phyloP scores from a whole-genome alignment of 495 filamentous ascomycete species.

The Aspergillus wentii region DNA sequence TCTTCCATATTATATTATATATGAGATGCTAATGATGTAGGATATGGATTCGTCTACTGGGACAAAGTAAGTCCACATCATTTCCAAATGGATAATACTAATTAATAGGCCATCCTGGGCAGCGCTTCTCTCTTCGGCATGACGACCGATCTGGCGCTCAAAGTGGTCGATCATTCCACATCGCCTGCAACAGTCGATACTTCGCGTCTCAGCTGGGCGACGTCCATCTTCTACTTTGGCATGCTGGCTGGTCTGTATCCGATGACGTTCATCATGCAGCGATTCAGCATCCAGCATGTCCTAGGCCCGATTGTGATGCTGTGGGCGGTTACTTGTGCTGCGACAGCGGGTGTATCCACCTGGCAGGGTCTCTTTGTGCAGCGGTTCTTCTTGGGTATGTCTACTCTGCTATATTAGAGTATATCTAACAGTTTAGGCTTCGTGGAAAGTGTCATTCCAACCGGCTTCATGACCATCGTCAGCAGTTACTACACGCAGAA shows the following conservation, averaged over 20 bases:
- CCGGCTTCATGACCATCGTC: constrained; percentile 63
- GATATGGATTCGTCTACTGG: constrained; percentile 72
- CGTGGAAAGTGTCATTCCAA: constrained; percentile 62
- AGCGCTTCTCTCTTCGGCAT: constrained; percentile 68
- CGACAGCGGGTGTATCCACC: constrained; percentile 60
- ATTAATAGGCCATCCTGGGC: constrained; percentile 62
- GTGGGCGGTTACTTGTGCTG: constrained; percentile 64
- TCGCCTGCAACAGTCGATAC: constrained; percentile 54
- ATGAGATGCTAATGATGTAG: constrained; percentile 11
- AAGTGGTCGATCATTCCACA: constrained; percentile 45
- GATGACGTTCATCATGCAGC: constrained; percentile 64
- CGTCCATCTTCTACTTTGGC: constrained; percentile 75
- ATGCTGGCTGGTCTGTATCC: constrained; percentile 71
- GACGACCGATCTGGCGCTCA: constrained; percentile 60
- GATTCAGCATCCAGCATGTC: constrained; percentile 56
- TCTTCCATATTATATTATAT: not conserved
- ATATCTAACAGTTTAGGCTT: constrained; percentile 40
- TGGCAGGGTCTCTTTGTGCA: constrained; percentile 63
- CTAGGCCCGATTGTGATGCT: constrained; percentile 59
- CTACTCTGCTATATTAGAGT: not conserved
- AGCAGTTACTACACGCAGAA: constrained; percentile 62
- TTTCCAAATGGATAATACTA: constrained; percentile 1
- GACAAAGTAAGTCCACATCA: constrained; percentile 52
- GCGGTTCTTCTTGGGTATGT: constrained; percentile 59
- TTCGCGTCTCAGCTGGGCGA: constrained; percentile 65